Base-by-base conservation (phyloP, 2,329 filamentous ascomycete genomes). In the Botrytis squamosa region DNA sequence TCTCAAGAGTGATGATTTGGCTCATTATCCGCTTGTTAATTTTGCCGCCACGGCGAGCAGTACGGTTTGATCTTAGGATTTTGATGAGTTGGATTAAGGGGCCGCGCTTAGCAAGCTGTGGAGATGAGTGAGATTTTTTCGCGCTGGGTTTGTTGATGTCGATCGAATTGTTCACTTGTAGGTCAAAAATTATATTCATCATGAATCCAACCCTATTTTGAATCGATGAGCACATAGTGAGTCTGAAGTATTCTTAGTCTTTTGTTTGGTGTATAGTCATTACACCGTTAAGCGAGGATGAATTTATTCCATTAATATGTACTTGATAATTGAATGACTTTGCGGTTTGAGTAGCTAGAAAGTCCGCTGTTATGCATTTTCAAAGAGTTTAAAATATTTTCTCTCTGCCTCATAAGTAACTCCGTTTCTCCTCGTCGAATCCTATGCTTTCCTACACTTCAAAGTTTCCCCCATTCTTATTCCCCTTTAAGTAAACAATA, bases 291-390 rank as follows among this genome's bases (percentile, higher is more conserved):
- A 52, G 25, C 25, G 49, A 52, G 25, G 2, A n/a, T 3, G 1
- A 3, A 2, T 52, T 6, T 7, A 7, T 5, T n/a, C 5, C 0
- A 52, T n/a, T 16, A 2, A n/a, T 7, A 52, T 52, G 4, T n/a
- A 3, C 12, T 6, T n/a, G 25, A n/a, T 12, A 49, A 49, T 25
- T 9, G 46, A 44, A 49, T 49, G 46, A 25, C 46, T 49, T 46
- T 49, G 46, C 46, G 46, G 20, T 25, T 25, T 10, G 46, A 22
- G 46, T 49, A 49, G 20, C 44, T 49, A 9, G 20, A 49, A 49
- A 22, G 10, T 22, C 8, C 22, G 44, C 22, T 22, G 18, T 0
- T 22, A 22, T 20, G 8, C 8, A 49, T 49, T 22, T 4, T 49
- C 16, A 20, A 44, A 44, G 1, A 44, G 6, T 49, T 49, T 3